phyloP scores from a whole-genome alignment of 495 filamentous ascomycete genomes.

The Neurospora sp. region DNA sequence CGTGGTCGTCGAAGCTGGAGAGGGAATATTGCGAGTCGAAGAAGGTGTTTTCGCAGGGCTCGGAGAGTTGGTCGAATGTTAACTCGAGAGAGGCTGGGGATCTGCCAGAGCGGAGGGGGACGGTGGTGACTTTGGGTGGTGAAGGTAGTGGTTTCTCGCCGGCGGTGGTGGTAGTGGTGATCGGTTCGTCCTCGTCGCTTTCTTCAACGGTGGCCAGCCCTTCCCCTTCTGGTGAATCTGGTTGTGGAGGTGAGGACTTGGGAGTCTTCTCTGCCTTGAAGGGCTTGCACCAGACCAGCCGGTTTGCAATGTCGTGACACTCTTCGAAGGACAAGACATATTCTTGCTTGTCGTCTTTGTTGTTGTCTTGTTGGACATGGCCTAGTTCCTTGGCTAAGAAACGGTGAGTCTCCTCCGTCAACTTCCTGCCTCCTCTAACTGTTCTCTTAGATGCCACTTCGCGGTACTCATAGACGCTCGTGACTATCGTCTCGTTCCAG shows the following conservation, averaged over 20 bases:
- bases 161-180: neutral
- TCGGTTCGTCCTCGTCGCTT: slow-evolving; percentile 34
- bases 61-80: slow-evolving; percentile 56
- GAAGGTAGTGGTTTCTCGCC: slow-evolving; percentile 21
- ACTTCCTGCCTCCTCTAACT: slow-evolving; percentile 59
- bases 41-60: slow-evolving; percentile 66
- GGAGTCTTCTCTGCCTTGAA: neutral
- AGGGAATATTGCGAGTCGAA: slow-evolving; percentile 44
- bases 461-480: slow-evolving; percentile 78
- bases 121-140: slow-evolving; percentile 14
- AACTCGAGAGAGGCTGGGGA: slow-evolving; percentile 46
- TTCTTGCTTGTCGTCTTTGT: slow-evolving; percentile 4
- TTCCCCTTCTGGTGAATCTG: slow-evolving; percentile 7
- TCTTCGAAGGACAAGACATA: slow-evolving; percentile 53
- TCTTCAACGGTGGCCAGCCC: slow-evolving; percentile 38
- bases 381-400: slow-evolving; percentile 39
- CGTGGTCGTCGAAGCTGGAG: slow-evolving; percentile 68
- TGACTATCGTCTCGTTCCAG: slow-evolving; percentile 79
- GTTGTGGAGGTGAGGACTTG: slow-evolving; percentile 1
- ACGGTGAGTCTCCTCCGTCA: slow-evolving; percentile 58
- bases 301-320: slow-evolving; percentile 63
- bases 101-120: slow-evolving; percentile 39
- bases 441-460: slow-evolving; percentile 59
- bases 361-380: slow-evolving; percentile 1
- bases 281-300: slow-evolving; percentile 67